phyloP scores from a whole-genome alignment of 2,329 filamentous ascomycete genomes.

The Aspergillus oerlinghausenensis region DNA sequence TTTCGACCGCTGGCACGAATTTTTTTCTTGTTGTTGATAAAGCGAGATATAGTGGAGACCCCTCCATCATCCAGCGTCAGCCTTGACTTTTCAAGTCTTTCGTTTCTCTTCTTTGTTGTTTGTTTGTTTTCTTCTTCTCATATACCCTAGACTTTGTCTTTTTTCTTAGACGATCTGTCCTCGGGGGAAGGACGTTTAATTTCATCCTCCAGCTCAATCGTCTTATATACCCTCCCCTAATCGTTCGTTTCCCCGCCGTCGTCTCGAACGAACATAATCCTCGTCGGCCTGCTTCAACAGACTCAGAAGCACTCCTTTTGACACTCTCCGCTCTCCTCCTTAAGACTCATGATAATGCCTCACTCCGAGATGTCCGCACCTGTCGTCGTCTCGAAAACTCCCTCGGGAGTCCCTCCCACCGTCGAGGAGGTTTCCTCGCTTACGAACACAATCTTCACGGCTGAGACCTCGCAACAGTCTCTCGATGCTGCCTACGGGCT shows the following conservation, averaged over 20 bases:
- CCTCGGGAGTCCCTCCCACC: constrained; percentile 51
- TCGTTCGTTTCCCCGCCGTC: not conserved
- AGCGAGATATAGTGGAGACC: not conserved
- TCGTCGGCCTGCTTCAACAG: not conserved
- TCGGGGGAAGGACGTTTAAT: constrained; percentile 1
- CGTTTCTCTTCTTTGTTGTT: constrained; percentile 5
- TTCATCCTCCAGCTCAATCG: not conserved
- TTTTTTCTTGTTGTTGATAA: not conserved
- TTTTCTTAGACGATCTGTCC: constrained; percentile 1
- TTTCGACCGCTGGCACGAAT: not conserved
- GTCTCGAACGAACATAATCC: not conserved
- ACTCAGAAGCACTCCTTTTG: not conserved
- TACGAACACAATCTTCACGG: constrained; percentile 63
- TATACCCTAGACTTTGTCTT: constrained; percentile 1
- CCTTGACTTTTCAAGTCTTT: not conserved
- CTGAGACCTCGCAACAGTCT: constrained; percentile 63
- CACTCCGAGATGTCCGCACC: constrained; percentile 41
- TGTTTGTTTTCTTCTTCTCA: constrained; percentile 1
- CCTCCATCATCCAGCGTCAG: not conserved
- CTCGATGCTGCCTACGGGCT: constrained; percentile 65
- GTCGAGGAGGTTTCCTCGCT: constrained; percentile 62
- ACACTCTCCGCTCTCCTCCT: not conserved
- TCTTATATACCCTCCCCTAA: not conserved
- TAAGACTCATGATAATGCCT: constrained; percentile 39
- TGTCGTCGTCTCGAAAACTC: constrained; percentile 47